A percentile compares a stretch with the other conserved stretches of the same genome.
Evolutionary conservation across 306 rosid genomes (phyloP).

Genomic region (Quercus glauca): DNA sequence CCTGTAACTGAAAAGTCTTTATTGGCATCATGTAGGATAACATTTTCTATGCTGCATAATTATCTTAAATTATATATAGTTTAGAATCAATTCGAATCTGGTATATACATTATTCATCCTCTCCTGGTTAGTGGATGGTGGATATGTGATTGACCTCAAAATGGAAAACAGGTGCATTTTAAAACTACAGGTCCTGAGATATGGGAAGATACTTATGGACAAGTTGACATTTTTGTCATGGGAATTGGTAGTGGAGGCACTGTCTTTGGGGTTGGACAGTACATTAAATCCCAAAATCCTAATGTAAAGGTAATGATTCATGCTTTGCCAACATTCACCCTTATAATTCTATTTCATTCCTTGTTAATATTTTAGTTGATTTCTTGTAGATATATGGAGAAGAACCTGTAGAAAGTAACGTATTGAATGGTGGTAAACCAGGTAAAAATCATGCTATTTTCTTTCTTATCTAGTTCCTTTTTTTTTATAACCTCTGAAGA

Average conservation of each 20-base stretch:
- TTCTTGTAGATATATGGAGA: no score
- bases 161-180: constrained; percentile 68
- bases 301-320: constrained; percentile 64
- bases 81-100: neutral
- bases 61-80: neutral
- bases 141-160: neutral
- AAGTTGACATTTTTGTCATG: constrained; percentile 95
- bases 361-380: no score
- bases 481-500: no score
- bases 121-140: neutral
- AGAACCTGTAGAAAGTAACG: no score
- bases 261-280: constrained; percentile 91
- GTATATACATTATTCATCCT: neutral
- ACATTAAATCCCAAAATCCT: constrained; percentile 83
- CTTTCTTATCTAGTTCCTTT: no score
- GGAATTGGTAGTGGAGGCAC: constrained; percentile 99
- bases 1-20: neutral
- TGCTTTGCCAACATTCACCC: neutral
- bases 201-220: constrained; percentile 74
- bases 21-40: neutral
- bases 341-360: constrained; percentile 10
- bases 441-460: no score
- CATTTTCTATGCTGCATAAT: neutral
- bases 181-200: constrained; percentile 51
- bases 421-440: no score